A percentile compares a stretch with the other conserved stretches of the same genome.
Evolutionary conservation across 805 yeast genomes (phyloP).

Genomic region (Ogataea philodendri): DNA sequence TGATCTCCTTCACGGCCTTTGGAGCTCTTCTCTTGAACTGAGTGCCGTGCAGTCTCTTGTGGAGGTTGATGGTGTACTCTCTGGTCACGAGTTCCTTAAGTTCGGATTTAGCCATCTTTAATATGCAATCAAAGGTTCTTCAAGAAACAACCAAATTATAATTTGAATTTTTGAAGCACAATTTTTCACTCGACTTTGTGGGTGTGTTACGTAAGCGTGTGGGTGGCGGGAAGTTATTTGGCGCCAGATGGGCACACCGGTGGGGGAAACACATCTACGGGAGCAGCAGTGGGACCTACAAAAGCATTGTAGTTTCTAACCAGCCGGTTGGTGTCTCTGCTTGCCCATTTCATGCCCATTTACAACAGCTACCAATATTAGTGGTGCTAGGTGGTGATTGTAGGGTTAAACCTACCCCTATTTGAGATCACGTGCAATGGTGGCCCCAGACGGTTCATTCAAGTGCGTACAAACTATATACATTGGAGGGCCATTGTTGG

Average conservation of each 20-base stretch:
- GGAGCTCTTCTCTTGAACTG: constrained; percentile 99
- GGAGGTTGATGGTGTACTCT: constrained; percentile 99
- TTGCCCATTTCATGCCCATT: too few relatives aligned
- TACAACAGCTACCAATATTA: too few relatives aligned
- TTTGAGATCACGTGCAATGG: constrained; percentile 4
- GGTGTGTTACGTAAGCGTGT: neutral
- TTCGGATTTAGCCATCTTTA: constrained; percentile 49
- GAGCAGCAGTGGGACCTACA: too few relatives aligned
- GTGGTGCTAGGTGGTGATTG: constrained; percentile 10
- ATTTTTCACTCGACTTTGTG: constrained; percentile 10
- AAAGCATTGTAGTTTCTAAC: too few relatives aligned
- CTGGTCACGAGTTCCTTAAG: constrained; percentile 99
- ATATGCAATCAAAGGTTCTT: constrained; percentile 15
- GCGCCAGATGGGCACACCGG: too few relatives aligned
- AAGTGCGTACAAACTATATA: constrained; percentile 35
- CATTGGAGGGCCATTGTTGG: constrained; percentile 26
- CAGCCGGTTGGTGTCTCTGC: too few relatives aligned
- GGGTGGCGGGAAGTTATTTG: too few relatives aligned
- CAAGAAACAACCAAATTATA: constrained; percentile 13
- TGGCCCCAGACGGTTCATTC: constrained; percentile 23
- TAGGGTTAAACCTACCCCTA: constrained; percentile 1
- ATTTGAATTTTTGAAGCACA: constrained; percentile 13
- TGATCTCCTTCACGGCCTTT: constrained; percentile 98
- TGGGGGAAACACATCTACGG: too few relatives aligned
- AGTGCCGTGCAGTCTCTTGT: constrained; percentile 99